Base-by-base conservation (phyloP, 805 yeast species). In the Yarrowia divulgata region DNA sequence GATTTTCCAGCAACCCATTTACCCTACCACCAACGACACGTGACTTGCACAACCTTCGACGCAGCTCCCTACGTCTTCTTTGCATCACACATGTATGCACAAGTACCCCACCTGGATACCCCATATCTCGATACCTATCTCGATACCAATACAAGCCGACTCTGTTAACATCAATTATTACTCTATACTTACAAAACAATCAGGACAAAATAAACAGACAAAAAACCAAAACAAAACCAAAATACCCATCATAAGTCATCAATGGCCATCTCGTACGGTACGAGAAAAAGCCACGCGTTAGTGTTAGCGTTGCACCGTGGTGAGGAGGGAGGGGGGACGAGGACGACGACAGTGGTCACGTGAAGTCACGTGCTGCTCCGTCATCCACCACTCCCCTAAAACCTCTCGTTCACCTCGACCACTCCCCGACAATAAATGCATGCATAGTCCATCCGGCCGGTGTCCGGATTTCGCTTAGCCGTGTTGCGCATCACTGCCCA, bases 401-500 rank as follows among this genome's bases (percentile, higher is more conserved):
- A 63, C 57, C 71, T 45, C 68, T 71, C 73, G 10, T 72, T 71
- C 8, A 74, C 75, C 71, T 85, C 88, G 40, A 87, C 88, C 32
- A 81, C 85, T 45, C 85, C 83, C 48, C 85, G 86, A 75, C 90
- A 87, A 70, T 83, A 85, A 71, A 89, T 77, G 77, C 93, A 89
- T 69, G 76, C 19, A 71, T 74, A 74, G 79, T 75, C 42, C 75
- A 74, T 66, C 78, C 77, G 48, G 71, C 76, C 71, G 73, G 72
- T 70, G 83, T 82, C 18, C 43, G 70, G 45, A 91, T 93, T 76
- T 42, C 72, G 68, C 8, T 43, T 67, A n/a, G 75, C 78, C 8
- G 71, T 60, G 37, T 89, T 87, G 69, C 85, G 84, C 94, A 93
- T 93, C 42, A 91, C 82, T 5, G 92, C 85, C 91, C 97, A 90